phyloP scores from a whole-genome alignment of 2,329 filamentous ascomycete species.

The Dactylonectria macrodidyma region DNA sequence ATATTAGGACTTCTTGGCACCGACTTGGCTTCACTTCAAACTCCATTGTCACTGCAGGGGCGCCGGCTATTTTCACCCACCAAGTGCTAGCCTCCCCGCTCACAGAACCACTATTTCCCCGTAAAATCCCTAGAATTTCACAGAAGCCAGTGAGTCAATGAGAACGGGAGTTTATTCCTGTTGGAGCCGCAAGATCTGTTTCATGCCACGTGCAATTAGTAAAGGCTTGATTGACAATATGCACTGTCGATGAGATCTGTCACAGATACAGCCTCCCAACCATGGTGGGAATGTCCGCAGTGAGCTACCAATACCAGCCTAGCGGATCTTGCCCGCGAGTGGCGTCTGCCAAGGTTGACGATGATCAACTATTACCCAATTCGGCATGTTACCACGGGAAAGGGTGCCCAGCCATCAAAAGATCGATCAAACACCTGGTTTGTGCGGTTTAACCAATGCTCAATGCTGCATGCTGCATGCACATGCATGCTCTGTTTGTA shows the following conservation, averaged over 20 bases:
- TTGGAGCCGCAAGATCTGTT: neutral
- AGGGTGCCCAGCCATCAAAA: neutral
- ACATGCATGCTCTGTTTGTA: no score
- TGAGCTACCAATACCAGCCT: neutral
- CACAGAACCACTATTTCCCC: neutral
- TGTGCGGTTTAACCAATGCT: neutral
- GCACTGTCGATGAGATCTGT: neutral
- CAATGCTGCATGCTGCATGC: conserved; percentile 19
- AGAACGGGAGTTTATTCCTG: neutral
- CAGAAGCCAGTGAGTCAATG: neutral
- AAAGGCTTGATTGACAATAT: neutral
- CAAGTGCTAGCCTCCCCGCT: neutral
- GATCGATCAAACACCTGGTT: neutral
- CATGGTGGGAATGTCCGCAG: neutral
- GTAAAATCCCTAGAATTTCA: neutral
- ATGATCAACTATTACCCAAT: neutral
- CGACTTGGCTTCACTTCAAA: neutral
- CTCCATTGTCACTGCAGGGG: neutral
- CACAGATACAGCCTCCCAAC: neutral
- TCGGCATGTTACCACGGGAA: neutral
- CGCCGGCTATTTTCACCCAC: neutral
- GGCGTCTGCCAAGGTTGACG: neutral
- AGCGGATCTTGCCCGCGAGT: neutral
- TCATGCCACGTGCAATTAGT: neutral
- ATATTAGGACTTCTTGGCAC: neutral